Conservation (phyloP, 1,284 basidiomycete species). For the Puccinia hordei region DNA sequence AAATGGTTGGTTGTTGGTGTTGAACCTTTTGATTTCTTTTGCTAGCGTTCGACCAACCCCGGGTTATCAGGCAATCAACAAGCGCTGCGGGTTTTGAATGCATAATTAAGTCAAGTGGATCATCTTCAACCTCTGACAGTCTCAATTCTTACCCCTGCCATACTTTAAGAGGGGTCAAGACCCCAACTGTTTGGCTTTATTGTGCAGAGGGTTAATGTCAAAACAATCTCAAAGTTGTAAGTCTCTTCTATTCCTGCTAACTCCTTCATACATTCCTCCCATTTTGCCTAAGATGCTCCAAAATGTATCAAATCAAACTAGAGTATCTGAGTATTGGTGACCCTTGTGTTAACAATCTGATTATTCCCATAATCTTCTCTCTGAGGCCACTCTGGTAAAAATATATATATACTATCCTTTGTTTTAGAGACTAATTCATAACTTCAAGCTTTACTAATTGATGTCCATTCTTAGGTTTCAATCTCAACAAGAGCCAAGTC, state of each 20-base stretch:
- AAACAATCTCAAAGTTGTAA: background rate
- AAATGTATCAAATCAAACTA: slow-evolving; percentile 29
- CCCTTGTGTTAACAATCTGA: background rate
- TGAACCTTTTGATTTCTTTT: background rate
- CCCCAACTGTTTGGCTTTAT: too few species aligned
- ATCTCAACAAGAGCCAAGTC: too few species aligned
- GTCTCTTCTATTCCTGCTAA: background rate
- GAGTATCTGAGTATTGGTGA: slow-evolving; percentile 17
- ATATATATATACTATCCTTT: background rate
- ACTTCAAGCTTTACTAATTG: too few species aligned
- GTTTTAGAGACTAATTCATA: too few species aligned
- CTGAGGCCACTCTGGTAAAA: slow-evolving; percentile 13
- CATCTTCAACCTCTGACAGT: background rate
- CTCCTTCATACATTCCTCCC: background rate
- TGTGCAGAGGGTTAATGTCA: too few species aligned
- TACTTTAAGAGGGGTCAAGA: background rate
- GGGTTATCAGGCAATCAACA: too few species aligned
- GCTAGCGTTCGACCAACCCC: too few species aligned
- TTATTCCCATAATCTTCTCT: slow-evolving; percentile 18
- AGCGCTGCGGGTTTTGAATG: too few species aligned
- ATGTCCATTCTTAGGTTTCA: too few species aligned
- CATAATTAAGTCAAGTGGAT: background rate
- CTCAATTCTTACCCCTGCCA: background rate
- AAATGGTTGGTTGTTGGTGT: background rate
- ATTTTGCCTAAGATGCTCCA: background rate